phyloP scores from a whole-genome alignment of 75 land plant species.

The Selaginella moellendorffii region DNA sequence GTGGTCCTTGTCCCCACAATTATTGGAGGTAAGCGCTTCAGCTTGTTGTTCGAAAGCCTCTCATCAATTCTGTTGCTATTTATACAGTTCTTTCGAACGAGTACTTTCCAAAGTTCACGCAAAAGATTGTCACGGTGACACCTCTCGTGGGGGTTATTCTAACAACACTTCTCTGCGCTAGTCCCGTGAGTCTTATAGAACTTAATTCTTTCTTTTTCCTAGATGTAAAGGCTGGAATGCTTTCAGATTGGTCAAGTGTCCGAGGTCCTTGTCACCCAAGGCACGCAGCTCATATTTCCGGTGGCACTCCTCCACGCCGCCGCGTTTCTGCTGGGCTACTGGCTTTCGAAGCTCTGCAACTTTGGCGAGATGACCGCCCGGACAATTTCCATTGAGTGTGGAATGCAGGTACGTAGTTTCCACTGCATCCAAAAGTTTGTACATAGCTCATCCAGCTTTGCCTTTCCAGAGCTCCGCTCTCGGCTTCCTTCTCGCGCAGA shows the following conservation, averaged over 20 bases:
- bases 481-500: conserved; percentile 85
- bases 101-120: conserved; percentile 74
- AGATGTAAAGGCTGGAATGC: background rate
- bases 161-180: conserved; percentile 89
- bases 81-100: conserved; percentile 63
- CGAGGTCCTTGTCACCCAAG: conserved; percentile 77
- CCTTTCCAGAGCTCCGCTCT: conserved; percentile 80
- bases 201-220: background rate
- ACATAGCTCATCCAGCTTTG: background rate
- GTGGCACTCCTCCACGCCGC: conserved; percentile 79
- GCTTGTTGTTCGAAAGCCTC: no score
- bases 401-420: conserved; percentile 90
- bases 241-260: conserved; percentile 86
- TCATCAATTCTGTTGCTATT: no score
- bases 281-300: conserved; percentile 62
- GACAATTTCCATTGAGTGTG: conserved; percentile 92
- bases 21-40: conserved; percentile 60
- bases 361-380: conserved; percentile 97
- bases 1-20: conserved; percentile 86
- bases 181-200: conserved; percentile 50
- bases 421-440: no score
- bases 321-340: conserved; percentile 83
- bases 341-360: conserved; percentile 46
- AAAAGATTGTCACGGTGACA: conserved; percentile 58
- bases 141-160: conserved; percentile 89